Evolutionary conservation across 495 filamentous ascomycete species (phyloP).

Genomic region (Diplogelasinospora grovesii): DNA sequence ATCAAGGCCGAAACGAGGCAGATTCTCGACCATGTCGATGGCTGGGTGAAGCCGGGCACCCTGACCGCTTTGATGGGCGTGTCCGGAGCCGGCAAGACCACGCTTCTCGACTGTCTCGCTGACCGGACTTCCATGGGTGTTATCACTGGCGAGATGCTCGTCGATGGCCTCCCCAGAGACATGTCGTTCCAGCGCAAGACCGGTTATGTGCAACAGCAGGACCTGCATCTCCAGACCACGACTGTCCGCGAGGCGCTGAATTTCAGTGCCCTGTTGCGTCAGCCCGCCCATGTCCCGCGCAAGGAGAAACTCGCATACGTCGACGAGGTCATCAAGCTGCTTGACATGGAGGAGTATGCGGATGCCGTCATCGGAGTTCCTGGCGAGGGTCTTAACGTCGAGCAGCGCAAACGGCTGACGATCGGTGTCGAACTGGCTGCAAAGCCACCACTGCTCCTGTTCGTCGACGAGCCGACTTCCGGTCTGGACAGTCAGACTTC

Average conservation of each 20-base stretch:
- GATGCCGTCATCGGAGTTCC: conserved; percentile 84
- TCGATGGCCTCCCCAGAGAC: conserved; percentile 70
- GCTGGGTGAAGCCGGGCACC: conserved; percentile 88
- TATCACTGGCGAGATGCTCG: conserved; percentile 77
- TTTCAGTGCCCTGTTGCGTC: conserved; percentile 79
- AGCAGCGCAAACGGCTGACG: conserved; percentile 82
- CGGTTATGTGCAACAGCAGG: conserved; percentile 93
- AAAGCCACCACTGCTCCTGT: conserved; percentile 81
- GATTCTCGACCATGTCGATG: conserved; percentile 76
- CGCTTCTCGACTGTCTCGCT: conserved; percentile 65
- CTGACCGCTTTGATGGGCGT: conserved; percentile 84
- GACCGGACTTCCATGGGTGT: conserved; percentile 80
- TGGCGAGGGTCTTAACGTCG: conserved; percentile 86
- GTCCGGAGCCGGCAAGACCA: conserved; percentile 69
- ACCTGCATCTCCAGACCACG: conserved; percentile 78
- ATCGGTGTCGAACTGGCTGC: conserved; percentile 91
- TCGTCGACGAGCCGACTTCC: conserved; percentile 85
- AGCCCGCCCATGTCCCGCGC: conserved; percentile 61
- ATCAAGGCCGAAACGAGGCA: conserved; percentile 70
- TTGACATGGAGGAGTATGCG: conserved; percentile 83
- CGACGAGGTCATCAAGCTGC: conserved; percentile 81
- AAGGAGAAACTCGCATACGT: conserved; percentile 81
- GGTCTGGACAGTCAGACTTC: conserved; percentile 82
- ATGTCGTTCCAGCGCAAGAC: conserved; percentile 87
- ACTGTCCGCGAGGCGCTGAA: conserved; percentile 81